These are phyloP conservation scores for Lablab purpureus DNA, from an alignment of 306 rosid species.

Conservation along the genomic window DNA sequence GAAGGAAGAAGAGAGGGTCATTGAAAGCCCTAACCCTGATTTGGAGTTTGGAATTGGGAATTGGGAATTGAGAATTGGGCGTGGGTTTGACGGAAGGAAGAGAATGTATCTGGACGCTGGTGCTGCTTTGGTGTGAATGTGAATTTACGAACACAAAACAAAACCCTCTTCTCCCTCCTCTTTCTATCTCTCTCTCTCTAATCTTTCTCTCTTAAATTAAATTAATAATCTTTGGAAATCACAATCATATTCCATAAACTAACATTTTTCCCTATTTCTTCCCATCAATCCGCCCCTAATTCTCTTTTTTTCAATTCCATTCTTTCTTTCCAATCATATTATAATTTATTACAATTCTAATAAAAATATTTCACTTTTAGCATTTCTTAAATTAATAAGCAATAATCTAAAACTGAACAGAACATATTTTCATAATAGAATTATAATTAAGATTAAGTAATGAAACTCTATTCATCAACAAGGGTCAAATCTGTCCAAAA, in stretches of 20 bases:
- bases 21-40: slow-evolving; percentile 52
- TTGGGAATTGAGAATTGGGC: too few relatives aligned
- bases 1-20: slow-evolving; percentile 35
- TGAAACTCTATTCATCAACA: too few relatives aligned
- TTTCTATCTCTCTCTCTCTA: neutral
- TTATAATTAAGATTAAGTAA: too few relatives aligned
- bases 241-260: neutral
- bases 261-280: neutral
- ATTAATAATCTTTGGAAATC: neutral
- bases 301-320: too few relatives aligned
- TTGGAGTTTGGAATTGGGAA: neutral
- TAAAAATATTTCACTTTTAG: too few relatives aligned
- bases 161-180: neutral
- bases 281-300: neutral
- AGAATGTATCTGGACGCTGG: slow-evolving; percentile 56
- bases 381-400: too few relatives aligned
- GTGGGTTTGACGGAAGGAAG: slow-evolving; percentile 29
- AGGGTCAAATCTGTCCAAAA: too few relatives aligned
- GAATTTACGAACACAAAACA: neutral
- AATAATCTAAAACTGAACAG: too few relatives aligned
- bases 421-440: too few relatives aligned
- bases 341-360: too few relatives aligned
- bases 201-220: neutral
- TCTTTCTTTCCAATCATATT: too few relatives aligned
- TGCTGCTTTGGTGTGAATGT: neutral